A percentile compares a stretch with the other conserved stretches of the same genome.
Evolutionary conservation across 176 grass and related monocot species (phyloP).

Genomic region (Dendrocalamus sinicus): DNA sequence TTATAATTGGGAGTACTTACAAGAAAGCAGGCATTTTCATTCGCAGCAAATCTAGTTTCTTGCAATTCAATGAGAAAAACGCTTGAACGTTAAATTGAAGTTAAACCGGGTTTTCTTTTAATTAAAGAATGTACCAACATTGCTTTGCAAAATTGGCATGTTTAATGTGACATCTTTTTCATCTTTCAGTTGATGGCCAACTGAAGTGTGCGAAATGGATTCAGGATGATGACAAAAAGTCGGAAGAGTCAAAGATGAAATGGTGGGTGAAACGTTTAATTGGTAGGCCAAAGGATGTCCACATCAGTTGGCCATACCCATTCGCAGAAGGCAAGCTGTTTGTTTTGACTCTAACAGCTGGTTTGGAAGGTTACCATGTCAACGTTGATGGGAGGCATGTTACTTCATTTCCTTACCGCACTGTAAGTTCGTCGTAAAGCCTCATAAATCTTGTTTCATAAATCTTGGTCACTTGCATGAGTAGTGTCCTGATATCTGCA

Average conservation of each 20-base stretch:
- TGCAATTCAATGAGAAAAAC: not conserved
- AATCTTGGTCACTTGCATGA: not conserved
- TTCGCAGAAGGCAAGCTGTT: slow-evolving; percentile 83
- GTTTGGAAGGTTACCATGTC: slow-evolving; percentile 97
- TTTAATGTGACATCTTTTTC: slow-evolving; percentile 8
- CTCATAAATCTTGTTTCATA: not conserved
- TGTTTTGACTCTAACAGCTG: slow-evolving; percentile 90
- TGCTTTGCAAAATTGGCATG: slow-evolving; percentile 27
- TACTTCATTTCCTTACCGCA: slow-evolving; percentile 91
- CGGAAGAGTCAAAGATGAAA: slow-evolving; percentile 65
- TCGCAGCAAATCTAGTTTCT: not conserved
- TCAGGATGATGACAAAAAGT: slow-evolving; percentile 56
- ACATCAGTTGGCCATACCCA: slow-evolving; percentile 91
- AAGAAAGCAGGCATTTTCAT: not conserved
- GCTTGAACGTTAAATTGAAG: slow-evolving; percentile 36
- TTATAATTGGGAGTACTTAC: not conserved
- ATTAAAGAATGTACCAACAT: slow-evolving; percentile 37
- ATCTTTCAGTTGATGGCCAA: slow-evolving; percentile 82
- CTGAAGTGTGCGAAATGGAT: slow-evolving; percentile 97
- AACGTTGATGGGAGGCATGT: slow-evolving; percentile 87
- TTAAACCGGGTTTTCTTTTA: slow-evolving; percentile 20
- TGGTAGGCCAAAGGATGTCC: slow-evolving; percentile 68
- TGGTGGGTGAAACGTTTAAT: slow-evolving; percentile 96
- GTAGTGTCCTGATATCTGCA: not conserved
- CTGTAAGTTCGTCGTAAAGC: slow-evolving; percentile 62